Percentiles rank a stretch among this genome's conserved stretches.
phyloP scores from a whole-genome alignment of 179 eudicot species.

The Gypsophila paniculata region DNA sequence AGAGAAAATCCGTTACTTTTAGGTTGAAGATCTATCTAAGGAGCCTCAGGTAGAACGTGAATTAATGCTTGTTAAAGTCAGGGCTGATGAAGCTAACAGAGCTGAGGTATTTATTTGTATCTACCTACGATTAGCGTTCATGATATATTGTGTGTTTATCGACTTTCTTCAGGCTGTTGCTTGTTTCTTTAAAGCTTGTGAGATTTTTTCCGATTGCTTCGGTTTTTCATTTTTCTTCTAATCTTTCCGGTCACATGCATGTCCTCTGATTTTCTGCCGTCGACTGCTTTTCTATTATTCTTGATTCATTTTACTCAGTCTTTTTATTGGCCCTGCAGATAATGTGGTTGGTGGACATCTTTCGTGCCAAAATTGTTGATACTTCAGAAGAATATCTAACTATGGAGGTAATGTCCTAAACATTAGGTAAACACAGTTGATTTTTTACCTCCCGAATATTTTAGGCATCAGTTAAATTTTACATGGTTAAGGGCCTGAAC shows the following conservation, averaged over 20 bases:
- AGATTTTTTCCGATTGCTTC: background rate
- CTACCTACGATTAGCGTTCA: background rate
- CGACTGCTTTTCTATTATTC: no score
- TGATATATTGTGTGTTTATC: background rate
- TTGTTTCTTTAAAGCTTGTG: background rate
- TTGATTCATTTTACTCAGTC: background rate
- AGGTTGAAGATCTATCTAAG: slow-evolving; percentile 89
- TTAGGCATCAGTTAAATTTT: background rate
- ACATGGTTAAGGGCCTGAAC: background rate
- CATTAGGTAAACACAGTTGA: background rate
- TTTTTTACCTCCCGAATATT: background rate
- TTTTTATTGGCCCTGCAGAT: slow-evolving; percentile 42
- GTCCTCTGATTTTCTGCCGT: background rate
- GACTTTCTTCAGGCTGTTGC: background rate
- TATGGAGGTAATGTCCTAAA: slow-evolving; percentile 59
- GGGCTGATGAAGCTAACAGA: slow-evolving; percentile 48
- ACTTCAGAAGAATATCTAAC: slow-evolving; percentile 64
- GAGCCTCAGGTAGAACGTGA: slow-evolving; percentile 96
- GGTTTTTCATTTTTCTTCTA: background rate
- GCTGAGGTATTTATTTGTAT: slow-evolving; percentile 52
- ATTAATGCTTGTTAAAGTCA: slow-evolving; percentile 78
- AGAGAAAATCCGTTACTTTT: background rate
- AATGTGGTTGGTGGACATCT: slow-evolving; percentile 85
- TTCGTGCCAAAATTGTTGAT: slow-evolving; percentile 83
- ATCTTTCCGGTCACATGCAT: background rate